Percentiles rank a stretch among this genome's conserved stretches.
These are phyloP conservation scores for Dimocarpus longan DNA, from an alignment of 345 rosid species.

Conservation along the genomic window DNA sequence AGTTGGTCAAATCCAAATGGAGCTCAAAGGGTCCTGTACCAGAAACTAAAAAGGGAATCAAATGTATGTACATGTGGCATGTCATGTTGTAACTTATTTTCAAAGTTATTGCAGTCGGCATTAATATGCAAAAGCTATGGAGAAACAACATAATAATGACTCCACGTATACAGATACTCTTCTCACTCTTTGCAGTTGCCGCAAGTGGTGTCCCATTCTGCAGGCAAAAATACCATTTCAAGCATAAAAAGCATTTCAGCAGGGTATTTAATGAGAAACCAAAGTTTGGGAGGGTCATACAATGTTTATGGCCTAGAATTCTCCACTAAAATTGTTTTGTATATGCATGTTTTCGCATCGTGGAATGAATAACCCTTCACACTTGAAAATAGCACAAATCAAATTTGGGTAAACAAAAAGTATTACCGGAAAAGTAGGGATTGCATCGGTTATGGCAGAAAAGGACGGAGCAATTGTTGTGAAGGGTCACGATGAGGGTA, in stretches of 20 bases:
- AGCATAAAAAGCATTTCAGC: too few relatives aligned
- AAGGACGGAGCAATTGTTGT: slow-evolving; percentile 48
- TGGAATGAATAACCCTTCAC: slow-evolving; percentile 27
- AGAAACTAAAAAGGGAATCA: too few relatives aligned
- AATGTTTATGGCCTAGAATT: slow-evolving; percentile 1
- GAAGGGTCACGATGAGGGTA: slow-evolving; percentile 48
- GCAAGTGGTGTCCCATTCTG: too few relatives aligned
- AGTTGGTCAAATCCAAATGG: too few relatives aligned
- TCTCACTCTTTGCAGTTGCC: background rate
- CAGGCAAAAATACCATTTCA: too few relatives aligned
- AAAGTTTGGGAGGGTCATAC: background rate
- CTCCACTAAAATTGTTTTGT: slow-evolving; percentile 12
- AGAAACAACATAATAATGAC: background rate
- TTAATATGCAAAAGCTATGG: background rate
- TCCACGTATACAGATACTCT: background rate
- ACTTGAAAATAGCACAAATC: background rate
- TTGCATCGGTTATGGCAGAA: slow-evolving; percentile 39
- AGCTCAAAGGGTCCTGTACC: too few relatives aligned
- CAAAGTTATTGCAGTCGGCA: too few relatives aligned
- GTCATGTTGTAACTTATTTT: too few relatives aligned
- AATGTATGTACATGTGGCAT: too few relatives aligned
- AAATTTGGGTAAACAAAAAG: slow-evolving; percentile 7
- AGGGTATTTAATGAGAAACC: background rate
- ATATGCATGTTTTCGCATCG: background rate
- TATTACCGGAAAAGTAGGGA: background rate